phyloP scores from a whole-genome alignment of 179 eudicot genomes.

The Spinacia oleracea region DNA sequence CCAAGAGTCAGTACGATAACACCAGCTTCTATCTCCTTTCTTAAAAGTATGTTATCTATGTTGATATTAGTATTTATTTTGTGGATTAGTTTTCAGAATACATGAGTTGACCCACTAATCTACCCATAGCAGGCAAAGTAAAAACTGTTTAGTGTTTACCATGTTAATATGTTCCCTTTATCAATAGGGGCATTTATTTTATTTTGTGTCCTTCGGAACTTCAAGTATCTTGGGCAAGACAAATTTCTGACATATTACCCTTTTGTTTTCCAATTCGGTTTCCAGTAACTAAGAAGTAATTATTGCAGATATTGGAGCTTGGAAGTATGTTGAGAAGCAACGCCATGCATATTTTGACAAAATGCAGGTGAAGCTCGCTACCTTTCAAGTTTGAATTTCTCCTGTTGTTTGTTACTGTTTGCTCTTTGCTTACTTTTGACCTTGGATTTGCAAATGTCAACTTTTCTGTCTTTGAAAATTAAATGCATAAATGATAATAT shows the following conservation, averaged over 20 bases:
- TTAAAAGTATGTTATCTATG: conserved; percentile 56
- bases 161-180: not conserved
- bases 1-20: conserved; percentile 98
- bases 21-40: conserved; percentile 78
- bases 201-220: not conserved
- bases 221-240: conserved; percentile 4
- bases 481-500: not conserved
- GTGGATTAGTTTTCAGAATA: not conserved
- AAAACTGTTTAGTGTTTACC: not conserved
- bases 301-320: conserved; percentile 85
- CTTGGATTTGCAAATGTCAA: not conserved
- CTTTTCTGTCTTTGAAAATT: not conserved
- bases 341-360: conserved; percentile 91
- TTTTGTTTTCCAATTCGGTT: not conserved
- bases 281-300: conserved; percentile 18
- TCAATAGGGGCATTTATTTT: not conserved
- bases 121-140: not conserved
- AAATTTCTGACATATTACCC: not conserved
- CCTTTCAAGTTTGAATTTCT: not conserved
- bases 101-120: not conserved
- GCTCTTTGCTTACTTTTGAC: not conserved
- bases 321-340: conserved; percentile 84
- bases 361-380: conserved; percentile 68
- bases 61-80: conserved; percentile 9
- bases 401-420: not conserved